These are phyloP conservation scores for Solanum dulcamara DNA, from an alignment of 257 asterid species.

Conservation along the genomic window DNA sequence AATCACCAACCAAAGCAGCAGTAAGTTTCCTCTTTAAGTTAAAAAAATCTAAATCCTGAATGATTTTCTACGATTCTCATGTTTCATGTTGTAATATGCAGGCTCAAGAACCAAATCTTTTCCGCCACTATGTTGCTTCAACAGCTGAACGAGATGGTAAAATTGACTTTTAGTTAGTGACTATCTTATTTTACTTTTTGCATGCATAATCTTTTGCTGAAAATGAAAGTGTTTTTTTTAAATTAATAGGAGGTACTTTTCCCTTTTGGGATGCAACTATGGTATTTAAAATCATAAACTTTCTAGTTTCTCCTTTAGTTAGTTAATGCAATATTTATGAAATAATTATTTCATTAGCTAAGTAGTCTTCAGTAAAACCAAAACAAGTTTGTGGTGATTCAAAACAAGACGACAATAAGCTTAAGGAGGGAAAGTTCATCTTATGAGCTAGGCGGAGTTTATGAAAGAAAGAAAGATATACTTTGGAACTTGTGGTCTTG, in stretches of 20 bases:
- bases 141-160: slow-evolving; percentile 93
- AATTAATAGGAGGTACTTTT: neutral
- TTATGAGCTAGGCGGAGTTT: neutral
- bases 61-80: neutral
- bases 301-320: neutral
- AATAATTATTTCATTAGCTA: neutral
- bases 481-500: neutral
- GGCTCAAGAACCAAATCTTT: slow-evolving; percentile 65
- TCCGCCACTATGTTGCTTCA: slow-evolving; percentile 75
- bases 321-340: neutral
- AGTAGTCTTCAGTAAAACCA: neutral
- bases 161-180: neutral
- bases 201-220: neutral
- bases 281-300: neutral
- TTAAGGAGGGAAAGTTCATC: too few relatives aligned
- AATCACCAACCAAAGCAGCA: slow-evolving; percentile 66
- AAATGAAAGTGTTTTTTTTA: neutral
- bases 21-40: slow-evolving; percentile 34
- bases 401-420: neutral
- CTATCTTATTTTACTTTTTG: neutral
- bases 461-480: neutral
- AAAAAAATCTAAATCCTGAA: neutral
- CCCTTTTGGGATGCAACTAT: neutral
- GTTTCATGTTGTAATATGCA: slow-evolving; percentile 26
- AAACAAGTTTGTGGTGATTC: neutral